Percentiles rank a stretch among this genome's conserved stretches.
Evolutionary conservation across 2,329 filamentous ascomycete genomes (phyloP).

Genomic region (Triangularia setosa): DNA sequence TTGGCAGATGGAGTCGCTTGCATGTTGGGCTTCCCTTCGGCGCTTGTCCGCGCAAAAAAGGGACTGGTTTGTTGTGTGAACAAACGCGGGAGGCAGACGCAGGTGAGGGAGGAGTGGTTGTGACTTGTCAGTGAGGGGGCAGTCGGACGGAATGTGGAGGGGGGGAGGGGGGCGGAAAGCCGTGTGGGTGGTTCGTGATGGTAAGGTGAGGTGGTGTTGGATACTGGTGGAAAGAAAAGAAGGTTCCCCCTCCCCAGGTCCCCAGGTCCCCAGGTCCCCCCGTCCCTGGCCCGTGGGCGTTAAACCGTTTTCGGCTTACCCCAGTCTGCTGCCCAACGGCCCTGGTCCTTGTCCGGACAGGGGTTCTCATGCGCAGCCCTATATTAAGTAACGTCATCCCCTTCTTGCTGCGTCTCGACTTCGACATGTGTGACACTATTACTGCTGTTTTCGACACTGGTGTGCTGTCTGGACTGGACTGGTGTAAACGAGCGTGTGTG

Average conservation of each 20-base stretch:
- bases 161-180: background rate
- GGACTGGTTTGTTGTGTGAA: background rate
- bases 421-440: background rate
- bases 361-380: conserved; percentile 26
- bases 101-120: conserved; percentile 3
- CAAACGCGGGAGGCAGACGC: conserved; percentile 9
- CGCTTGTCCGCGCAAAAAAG: conserved; percentile 19
- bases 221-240: background rate
- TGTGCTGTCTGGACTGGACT: background rate
- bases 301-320: conserved; percentile 24
- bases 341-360: conserved; percentile 16
- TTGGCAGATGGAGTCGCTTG: conserved; percentile 9
- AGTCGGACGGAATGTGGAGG: background rate
- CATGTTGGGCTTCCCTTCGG: conserved; percentile 7
- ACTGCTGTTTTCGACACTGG: background rate
- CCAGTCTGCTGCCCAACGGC: conserved; percentile 13
- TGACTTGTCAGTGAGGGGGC: background rate
- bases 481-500: no score
- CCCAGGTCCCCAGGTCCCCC: background rate
- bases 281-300: conserved; percentile 19
- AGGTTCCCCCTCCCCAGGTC: background rate
- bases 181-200: background rate
- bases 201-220: conserved; percentile 1
- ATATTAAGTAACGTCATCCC: conserved; percentile 29
- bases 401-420: conserved; percentile 4